Percentiles rank a stretch among this genome's conserved stretches.
These are phyloP conservation scores for Lachnellula occidentalis DNA, from an alignment of 2,329 filamentous ascomycete genomes.

Conservation along the genomic window DNA sequence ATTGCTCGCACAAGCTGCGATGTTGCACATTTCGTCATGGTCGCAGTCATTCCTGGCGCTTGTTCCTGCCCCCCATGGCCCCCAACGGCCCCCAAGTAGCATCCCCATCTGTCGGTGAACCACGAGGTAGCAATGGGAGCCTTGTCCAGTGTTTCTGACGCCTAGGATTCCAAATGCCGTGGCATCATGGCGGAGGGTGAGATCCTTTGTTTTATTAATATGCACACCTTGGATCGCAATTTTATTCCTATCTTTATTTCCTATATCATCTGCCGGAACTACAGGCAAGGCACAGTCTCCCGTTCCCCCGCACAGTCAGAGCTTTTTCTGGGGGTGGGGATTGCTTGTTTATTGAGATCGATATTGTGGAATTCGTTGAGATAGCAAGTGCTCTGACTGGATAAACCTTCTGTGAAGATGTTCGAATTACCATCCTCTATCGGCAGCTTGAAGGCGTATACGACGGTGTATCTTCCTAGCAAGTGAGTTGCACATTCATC, in stretches of 20 bases:
- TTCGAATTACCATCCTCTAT: neutral
- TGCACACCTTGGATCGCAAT: conserved; percentile 5
- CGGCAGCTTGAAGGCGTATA: neutral
- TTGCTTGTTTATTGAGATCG: conserved; percentile 1
- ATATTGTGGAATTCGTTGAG: neutral
- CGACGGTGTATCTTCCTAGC: neutral
- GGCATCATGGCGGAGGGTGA: conserved; percentile 6
- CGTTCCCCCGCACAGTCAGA: conserved; percentile 4
- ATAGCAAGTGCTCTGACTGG: neutral
- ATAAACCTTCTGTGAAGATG: neutral
- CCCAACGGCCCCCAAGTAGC: conserved; percentile 1
- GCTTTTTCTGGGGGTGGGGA: conserved; percentile 4
- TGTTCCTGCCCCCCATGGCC: conserved; percentile 5
- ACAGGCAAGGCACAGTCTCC: conserved; percentile 5
- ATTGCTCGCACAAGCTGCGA: conserved; percentile 2
- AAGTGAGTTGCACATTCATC: conserved; percentile 5
- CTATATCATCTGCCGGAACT: conserved; percentile 10
- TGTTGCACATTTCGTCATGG: conserved; percentile 1
- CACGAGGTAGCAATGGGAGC: conserved; percentile 1
- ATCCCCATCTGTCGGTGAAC: conserved; percentile 5
- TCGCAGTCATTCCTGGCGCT: conserved; percentile 9
- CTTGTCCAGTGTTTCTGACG: conserved; percentile 7
- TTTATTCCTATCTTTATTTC: conserved; percentile 7
- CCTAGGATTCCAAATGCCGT: conserved; percentile 7
- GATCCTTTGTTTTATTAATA: conserved; percentile 13